phyloP scores from a whole-genome alignment of 2,329 filamentous ascomycete species.

The Tolypocladium guangdongense region DNA sequence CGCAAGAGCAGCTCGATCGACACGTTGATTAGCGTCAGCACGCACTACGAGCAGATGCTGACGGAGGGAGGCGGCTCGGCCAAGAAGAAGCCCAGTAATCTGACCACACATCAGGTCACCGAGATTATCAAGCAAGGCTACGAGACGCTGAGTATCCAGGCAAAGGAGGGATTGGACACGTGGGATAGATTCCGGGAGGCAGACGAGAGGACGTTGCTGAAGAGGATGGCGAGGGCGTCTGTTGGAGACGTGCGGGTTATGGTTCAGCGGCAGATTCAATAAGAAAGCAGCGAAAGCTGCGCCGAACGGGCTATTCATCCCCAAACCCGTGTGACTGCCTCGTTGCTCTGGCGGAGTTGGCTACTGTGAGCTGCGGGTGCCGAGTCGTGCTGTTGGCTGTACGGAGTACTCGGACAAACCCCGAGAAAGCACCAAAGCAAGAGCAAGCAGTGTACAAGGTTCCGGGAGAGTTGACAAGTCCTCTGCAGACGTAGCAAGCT shows the following conservation, averaged over 20 bases:
- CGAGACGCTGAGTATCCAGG: slow-evolving; percentile 84
- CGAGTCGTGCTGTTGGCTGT: background rate
- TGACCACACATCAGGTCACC: slow-evolving; percentile 76
- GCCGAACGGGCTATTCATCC: background rate
- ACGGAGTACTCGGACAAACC: background rate
- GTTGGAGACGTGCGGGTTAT: slow-evolving; percentile 50
- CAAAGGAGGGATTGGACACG: slow-evolving; percentile 73
- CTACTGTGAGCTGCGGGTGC: too few species aligned
- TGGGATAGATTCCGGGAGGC: slow-evolving; percentile 84
- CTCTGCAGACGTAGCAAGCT: background rate
- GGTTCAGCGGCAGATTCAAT: slow-evolving; percentile 26
- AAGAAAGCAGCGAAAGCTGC: background rate
- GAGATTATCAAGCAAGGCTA: slow-evolving; percentile 94
- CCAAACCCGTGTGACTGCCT: too few species aligned
- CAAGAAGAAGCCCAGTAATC: slow-evolving; percentile 45
- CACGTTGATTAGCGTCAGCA: slow-evolving; percentile 69
- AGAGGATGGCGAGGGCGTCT: slow-evolving; percentile 72
- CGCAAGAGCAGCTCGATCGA: slow-evolving; percentile 62
- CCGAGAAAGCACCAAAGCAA: too few species aligned
- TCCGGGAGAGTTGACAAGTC: too few species aligned
- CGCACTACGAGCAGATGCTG: slow-evolving; percentile 80
- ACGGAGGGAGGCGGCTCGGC: slow-evolving; percentile 36
- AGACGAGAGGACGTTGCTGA: slow-evolving; percentile 72
- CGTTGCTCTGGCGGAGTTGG: background rate
- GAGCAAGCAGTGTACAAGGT: too few species aligned